phyloP scores from a whole-genome alignment of 257 asterid genomes.

The Oldenlandia corymbosa region DNA sequence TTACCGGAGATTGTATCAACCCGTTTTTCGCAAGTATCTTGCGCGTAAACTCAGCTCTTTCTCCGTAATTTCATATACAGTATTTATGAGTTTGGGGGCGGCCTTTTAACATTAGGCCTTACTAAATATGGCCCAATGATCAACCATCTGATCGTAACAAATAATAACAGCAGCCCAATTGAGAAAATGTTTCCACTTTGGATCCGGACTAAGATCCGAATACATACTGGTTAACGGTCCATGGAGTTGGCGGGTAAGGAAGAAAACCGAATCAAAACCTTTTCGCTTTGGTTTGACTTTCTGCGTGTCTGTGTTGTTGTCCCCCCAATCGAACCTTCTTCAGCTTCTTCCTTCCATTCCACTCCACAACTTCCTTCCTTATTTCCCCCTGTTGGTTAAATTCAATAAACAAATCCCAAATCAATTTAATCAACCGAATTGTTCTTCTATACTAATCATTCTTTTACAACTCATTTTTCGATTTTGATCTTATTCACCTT shows the following conservation, averaged over 20 bases:
- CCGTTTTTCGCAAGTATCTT: too few relatives aligned
- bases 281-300: not conserved
- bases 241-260: slow-evolving; percentile 15
- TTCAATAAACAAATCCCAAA: not conserved
- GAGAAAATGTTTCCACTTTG: too few relatives aligned
- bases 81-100: too few relatives aligned
- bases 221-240: not conserved
- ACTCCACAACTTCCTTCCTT: slow-evolving; percentile 1
- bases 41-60: too few relatives aligned
- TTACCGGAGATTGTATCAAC: too few relatives aligned
- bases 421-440: too few relatives aligned
- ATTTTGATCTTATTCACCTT: not conserved
- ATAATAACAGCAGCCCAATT: too few relatives aligned
- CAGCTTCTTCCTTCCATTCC: not conserved
- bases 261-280: not conserved
- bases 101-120: too few relatives aligned
- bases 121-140: too few relatives aligned
- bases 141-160: too few relatives aligned
- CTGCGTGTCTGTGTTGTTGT: not conserved
- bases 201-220: slow-evolving; percentile 1
- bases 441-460: too few relatives aligned
- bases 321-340: not conserved
- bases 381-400: not conserved
- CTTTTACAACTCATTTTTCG: not conserved
- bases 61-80: too few relatives aligned